Base-by-base conservation (phyloP, 148 eudicot genomes). In the Tetragonia tetragonoides region DNA sequence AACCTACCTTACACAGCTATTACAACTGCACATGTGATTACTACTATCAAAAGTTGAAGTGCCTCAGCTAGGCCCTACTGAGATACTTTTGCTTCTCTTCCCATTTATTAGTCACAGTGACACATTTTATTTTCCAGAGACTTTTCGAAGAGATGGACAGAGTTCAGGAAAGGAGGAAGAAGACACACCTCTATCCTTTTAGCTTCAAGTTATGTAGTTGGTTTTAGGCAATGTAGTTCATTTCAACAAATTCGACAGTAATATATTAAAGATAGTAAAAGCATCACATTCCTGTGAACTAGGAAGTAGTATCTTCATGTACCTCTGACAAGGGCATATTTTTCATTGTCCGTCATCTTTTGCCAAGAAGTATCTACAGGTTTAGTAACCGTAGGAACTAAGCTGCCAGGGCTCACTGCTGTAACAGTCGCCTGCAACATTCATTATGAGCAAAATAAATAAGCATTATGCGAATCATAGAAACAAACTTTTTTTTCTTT, bases 241-340 rank as follows among this genome's bases (percentile, higher is more conserved):
- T 42, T 68, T 21, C 16, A 21, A 6, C 28, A 68, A 46, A 42
- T 7, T 17, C 2, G 9, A 12, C 54, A 68, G 28, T 68, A 68
- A 15, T 40, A 40, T 5, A 20, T 4, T 20, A 42, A 42, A 2
- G 11, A 9, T 18, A 46, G 18, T 14, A 46, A 10, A 47, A 47
- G 59, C 11, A 23, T 57, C 15, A 16, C 61, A 70, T 47, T 44
- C 10, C 12, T 10, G 12, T 4, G 5, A 12, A 20, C 12, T 4
- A 49, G 59, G 20, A 24, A 9, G 39, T 34, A 70, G 44, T 12
- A 47, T 49, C 38, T 34, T 12, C 6, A n/a, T 66, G 72, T 70
- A 81, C 83, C 79, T 81, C 56, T 76, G 59, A 78, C 79, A 34
- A 76, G 65, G 71, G 83, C 83, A 41, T 17, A 76, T 21, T 77